Evolutionary conservation across 1,139 yeast genomes (phyloP).

Genomic region (Debaryomyces sp.): DNA sequence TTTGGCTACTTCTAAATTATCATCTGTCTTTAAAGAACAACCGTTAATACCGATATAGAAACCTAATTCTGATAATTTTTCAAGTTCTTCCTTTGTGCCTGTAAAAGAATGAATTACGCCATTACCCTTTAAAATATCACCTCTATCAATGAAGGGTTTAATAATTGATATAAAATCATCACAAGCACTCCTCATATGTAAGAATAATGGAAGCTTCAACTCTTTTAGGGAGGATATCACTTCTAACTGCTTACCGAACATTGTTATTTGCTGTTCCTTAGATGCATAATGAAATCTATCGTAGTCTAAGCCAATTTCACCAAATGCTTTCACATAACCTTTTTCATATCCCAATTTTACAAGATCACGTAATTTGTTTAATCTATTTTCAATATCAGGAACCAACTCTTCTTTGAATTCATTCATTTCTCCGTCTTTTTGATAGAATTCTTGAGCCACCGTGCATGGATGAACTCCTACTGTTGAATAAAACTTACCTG

Average conservation of each 20-base stretch:
- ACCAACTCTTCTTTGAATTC: slow-evolving; percentile 25
- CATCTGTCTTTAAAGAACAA: slow-evolving; percentile 81
- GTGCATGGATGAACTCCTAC: slow-evolving; percentile 96
- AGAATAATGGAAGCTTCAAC: slow-evolving; percentile 70
- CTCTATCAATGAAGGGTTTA: slow-evolving; percentile 53
- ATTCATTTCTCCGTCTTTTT: slow-evolving; percentile 17
- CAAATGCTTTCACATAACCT: slow-evolving; percentile 74
- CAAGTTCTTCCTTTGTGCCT: slow-evolving; percentile 68
- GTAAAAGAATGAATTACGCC: slow-evolving; percentile 96
- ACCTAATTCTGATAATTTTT: slow-evolving; percentile 55
- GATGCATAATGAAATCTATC: slow-evolving; percentile 82
- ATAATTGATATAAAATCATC: slow-evolving; percentile 73
- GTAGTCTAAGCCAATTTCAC: slow-evolving; percentile 93
- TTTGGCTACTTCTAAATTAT: slow-evolving; percentile 67
- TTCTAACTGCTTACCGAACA: slow-evolving; percentile 73
- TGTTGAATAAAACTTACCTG: slow-evolving; percentile 57
- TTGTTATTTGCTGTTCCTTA: slow-evolving; percentile 62
- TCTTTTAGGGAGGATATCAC: slow-evolving; percentile 51
- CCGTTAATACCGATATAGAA: slow-evolving; percentile 87
- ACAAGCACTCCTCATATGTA: slow-evolving; percentile 89
- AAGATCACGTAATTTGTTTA: slow-evolving; percentile 50
- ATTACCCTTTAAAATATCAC: slow-evolving; percentile 38
- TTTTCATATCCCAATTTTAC: slow-evolving; percentile 49
- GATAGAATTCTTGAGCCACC: slow-evolving; percentile 60
- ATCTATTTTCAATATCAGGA: slow-evolving; percentile 37